Evolutionary conservation across 768 basidiomycete genomes (phyloP).

Genomic region (Gymnopilus dilepis): DNA sequence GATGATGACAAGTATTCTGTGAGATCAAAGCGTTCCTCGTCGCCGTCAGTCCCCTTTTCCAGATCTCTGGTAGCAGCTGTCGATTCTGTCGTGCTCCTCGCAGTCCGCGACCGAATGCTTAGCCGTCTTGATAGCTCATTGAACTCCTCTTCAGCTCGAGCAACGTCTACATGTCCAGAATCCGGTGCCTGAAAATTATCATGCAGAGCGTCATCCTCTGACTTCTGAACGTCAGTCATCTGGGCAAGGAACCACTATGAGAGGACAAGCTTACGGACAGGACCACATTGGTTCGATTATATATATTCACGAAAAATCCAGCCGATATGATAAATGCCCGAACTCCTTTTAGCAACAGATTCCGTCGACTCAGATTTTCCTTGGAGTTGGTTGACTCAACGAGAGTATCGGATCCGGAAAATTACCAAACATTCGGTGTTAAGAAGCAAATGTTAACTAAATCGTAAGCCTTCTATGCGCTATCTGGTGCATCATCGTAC

Average conservation of each 20-base stretch:
- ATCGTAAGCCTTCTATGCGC: not conserved
- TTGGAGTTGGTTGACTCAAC: not conserved
- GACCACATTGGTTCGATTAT: not conserved
- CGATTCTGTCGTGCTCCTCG: constrained; percentile 25
- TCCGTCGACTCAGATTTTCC: constrained; percentile 2
- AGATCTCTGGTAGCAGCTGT: constrained; percentile 45
- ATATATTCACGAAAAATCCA: constrained; percentile 3
- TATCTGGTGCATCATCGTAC: not conserved
- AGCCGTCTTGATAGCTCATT: constrained; percentile 57
- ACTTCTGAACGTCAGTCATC: constrained; percentile 9
- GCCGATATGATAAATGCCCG: not conserved
- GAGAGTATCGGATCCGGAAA: not conserved
- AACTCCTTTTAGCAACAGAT: constrained; percentile 9
- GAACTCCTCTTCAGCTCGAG: constrained; percentile 56
- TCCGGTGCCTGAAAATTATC: constrained; percentile 12
- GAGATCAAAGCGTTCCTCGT: constrained; percentile 57
- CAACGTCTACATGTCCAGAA: constrained; percentile 51
- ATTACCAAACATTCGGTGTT: not conserved
- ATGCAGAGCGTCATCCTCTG: not conserved
- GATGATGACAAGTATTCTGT: constrained; percentile 70
- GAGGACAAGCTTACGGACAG: constrained; percentile 9
- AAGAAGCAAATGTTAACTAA: constrained; percentile 1
- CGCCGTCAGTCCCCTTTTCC: constrained; percentile 41
- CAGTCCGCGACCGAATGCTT: constrained; percentile 33
- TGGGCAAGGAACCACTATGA: not conserved